Conservation (phyloP, 2,329 filamentous ascomycete species). For the Cladosporium sphaerospermum region DNA sequence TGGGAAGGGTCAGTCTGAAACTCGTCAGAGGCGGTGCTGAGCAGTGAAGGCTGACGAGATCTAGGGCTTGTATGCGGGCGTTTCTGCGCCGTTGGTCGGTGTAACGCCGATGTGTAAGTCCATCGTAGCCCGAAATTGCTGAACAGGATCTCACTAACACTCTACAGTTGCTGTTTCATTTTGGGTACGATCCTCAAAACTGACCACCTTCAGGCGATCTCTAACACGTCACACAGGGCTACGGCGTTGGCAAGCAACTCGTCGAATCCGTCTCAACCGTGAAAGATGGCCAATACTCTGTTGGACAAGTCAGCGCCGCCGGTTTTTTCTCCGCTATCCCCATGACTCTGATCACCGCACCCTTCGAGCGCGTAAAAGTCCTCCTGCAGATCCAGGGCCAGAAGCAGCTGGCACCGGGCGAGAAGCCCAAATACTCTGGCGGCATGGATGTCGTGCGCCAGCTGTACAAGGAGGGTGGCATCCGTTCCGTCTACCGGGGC, state of each 20-base stretch:
- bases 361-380: slow-evolving; percentile 97
- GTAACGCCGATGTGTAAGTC: slow-evolving; percentile 97
- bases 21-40: background rate
- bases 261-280: slow-evolving; percentile 63
- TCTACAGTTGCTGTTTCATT: slow-evolving; percentile 58
- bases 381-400: slow-evolving; percentile 97
- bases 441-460: slow-evolving; percentile 86
- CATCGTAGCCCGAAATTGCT: background rate
- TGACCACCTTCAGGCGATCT: slow-evolving; percentile 4
- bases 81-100: slow-evolving; percentile 86
- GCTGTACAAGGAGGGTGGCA: slow-evolving; percentile 83
- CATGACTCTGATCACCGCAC: slow-evolving; percentile 97
- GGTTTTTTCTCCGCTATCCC: slow-evolving; percentile 97
- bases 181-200: slow-evolving; percentile 43
- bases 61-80: slow-evolving; percentile 88
- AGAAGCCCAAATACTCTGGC: slow-evolving; percentile 87
- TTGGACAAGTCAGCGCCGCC: slow-evolving; percentile 81
- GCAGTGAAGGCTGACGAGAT: background rate
- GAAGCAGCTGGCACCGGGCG: slow-evolving; percentile 73
- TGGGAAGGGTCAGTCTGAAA: slow-evolving; percentile 45
- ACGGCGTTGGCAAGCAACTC: slow-evolving; percentile 88
- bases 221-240: slow-evolving; percentile 55
- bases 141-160: background rate
- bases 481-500: slow-evolving; percentile 89
- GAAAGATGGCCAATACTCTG: slow-evolving; percentile 65